A percentile compares a stretch with the other conserved stretches of the same genome.
Conservation (phyloP, 805 yeast species). For the Spathaspora boniae region DNA sequence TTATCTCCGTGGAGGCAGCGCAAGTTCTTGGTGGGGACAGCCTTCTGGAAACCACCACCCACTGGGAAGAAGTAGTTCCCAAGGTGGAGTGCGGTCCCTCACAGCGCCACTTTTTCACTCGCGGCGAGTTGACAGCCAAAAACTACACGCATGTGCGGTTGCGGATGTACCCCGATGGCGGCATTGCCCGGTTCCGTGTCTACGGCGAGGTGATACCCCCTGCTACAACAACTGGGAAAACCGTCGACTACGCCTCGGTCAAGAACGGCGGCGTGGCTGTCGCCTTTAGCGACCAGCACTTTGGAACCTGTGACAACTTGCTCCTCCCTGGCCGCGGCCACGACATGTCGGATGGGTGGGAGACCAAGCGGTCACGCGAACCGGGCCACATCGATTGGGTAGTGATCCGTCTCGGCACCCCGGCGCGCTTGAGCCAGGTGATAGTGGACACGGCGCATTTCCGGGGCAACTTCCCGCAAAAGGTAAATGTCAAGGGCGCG, state of each 20-base stretch:
- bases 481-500: constrained; percentile 64
- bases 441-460: constrained; percentile 90
- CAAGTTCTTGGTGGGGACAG: constrained; percentile 27
- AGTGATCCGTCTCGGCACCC: constrained; percentile 71
- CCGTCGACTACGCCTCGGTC: constrained; percentile 82
- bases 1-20: constrained; percentile 76
- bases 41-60: constrained; percentile 16
- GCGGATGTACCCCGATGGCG: constrained; percentile 97
- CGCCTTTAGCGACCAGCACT: constrained; percentile 85
- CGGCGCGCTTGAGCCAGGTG: constrained; percentile 52
- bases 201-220: constrained; percentile 85
- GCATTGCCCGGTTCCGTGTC: constrained; percentile 89
- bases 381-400: constrained; percentile 93
- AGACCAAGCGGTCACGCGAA: constrained; percentile 81
- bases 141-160: constrained; percentile 77
- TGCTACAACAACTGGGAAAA: no score
- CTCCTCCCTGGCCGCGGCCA: constrained; percentile 90
- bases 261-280: constrained; percentile 87
- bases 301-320: constrained; percentile 87
- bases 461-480: constrained; percentile 93
- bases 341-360: constrained; percentile 99
- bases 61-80: constrained; percentile 72
- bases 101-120: constrained; percentile 77
- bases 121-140: constrained; percentile 53
- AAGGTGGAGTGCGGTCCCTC: constrained; percentile 85